Percentiles rank a stretch among this genome's conserved stretches.
Evolutionary conservation across 2,329 filamentous ascomycete genomes (phyloP).

Genomic region (Metarhizium rileyi): DNA sequence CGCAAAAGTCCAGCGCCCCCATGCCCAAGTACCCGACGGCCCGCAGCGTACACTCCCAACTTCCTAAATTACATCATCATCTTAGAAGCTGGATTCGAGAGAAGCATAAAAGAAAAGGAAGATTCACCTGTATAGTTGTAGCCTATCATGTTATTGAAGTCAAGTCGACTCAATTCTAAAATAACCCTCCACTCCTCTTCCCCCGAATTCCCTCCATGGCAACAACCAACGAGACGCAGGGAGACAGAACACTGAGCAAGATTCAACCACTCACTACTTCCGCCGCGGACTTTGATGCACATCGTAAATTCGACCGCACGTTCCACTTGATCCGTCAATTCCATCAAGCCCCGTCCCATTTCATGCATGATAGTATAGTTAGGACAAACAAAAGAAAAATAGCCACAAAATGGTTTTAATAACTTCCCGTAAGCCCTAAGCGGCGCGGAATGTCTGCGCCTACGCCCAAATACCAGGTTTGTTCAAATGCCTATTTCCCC

Average conservation of each 20-base stretch:
- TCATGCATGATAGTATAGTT: neutral
- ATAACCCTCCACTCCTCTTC: neutral
- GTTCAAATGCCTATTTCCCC: constrained; percentile 1
- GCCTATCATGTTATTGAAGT: neutral
- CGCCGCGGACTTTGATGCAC: constrained; percentile 1
- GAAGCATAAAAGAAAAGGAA: too few relatives aligned
- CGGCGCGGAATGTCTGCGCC: constrained; percentile 3
- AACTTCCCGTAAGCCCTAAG: neutral
- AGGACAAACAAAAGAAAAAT: neutral
- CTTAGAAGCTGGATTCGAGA: too few relatives aligned
- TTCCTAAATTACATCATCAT: too few relatives aligned
- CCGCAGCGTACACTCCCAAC: too few relatives aligned
- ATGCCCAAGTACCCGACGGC: too few relatives aligned
- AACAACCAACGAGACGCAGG: neutral
- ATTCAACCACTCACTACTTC: neutral
- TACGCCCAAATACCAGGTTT: constrained; percentile 3
- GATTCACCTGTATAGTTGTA: neutral
- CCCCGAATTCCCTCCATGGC: neutral
- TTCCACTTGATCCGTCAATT: neutral
- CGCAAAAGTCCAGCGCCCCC: too few relatives aligned
- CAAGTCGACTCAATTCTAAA: neutral
- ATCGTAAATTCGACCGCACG: neutral
- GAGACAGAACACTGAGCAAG: neutral
- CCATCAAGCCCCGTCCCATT: neutral
- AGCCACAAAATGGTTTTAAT: neutral